Base-by-base conservation (phyloP, 768 basidiomycete species). In the Lentinula sp. region DNA sequence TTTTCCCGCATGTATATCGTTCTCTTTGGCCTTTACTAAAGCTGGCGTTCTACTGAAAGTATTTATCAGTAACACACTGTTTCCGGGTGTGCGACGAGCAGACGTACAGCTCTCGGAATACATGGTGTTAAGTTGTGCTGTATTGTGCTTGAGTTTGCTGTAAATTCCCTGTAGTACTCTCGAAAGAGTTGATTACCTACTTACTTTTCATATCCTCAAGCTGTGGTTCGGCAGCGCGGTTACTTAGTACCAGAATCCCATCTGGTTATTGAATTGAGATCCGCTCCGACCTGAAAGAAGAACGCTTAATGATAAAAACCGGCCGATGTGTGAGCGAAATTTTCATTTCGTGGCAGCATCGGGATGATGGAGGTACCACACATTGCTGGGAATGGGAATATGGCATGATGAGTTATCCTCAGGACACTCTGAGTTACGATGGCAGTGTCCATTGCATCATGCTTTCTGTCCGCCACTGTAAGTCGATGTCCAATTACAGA, bases 1-100 rank as follows among this genome's bases (percentile, higher is more conserved):
- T 40, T 56, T 56, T 4, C 23, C 55, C 21, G 55, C 55, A 56
- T 56, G 55, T 54, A 28, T 56, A 43, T 56, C 39, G n/a, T 55
- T 40, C 55, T 56, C 40, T 56, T 43, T 56, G 55, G 39, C 55
- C 40, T 42, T 51, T 7, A 16, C 8, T 35, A 11, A 9, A 48
- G 8, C 9, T 48, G 21, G 46, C 46, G 21, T 48, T 48, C 46
- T 18, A 48, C 46, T 48, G 7, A 18, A 9, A 48, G 11, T 10
- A 28, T 21, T 48, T 48, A 48, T 48, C 46, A 48, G 46, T 11
- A 4, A 18, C 46, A 48, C 46, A 48, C 21, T n/a, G 46, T 23
- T 45, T 18, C 46, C 46, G 16, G 8, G 46, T 6, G 18, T 48
- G 18, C 46, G 46, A 23, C 46, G 46, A 6, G 21, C 18, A 8